Base-by-base conservation (phyloP, 2,329 filamentous ascomycete species). In the Xylariaceae sp. region DNA sequence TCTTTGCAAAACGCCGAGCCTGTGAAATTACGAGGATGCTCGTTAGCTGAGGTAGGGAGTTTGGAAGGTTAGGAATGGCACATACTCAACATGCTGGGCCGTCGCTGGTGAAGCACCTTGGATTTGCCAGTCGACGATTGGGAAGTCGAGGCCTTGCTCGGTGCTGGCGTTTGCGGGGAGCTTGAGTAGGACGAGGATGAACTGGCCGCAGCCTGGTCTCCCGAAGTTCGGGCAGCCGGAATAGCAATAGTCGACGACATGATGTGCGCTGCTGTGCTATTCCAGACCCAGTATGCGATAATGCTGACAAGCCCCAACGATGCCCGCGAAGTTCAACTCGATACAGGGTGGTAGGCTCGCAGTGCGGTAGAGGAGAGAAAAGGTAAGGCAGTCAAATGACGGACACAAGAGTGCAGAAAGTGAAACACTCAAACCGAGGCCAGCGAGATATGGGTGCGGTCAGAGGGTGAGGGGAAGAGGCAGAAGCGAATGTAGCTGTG, bases 181-280 rank as follows among this genome's bases (percentile, higher is more conserved):
- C 67, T 78, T n/a, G 77, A 76, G 57, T 76, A 75, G 16, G 77
- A 75, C 19, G 76, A 79, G 3, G 76, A 73, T 26, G 73, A 76
- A 64, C 35, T 66, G 61, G 43, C 62, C 57, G 46, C 64, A 69
- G 22, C 22, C 38, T 56, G 54, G 26, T 58, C 50, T 18, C 61
- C 55, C 35, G 64, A 61, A 53, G 53, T 52, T 49, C 58, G 61
- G 47, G 73, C 65, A 49, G 65, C 60, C 3, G 83, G 83, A 53
- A 89, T 88, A 50, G 76, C 72, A 65, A 87, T 87, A 45, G 81
- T 85, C 44, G 81, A 81, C 45, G 81, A 82, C 79, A 84, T 81
- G 52, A 49, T 64, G 50, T 64, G 49, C 54, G 44, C 6, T 26
- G 22, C 22, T 26, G 11, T 26, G 22, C 22, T 26, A 11, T 26